Base-by-base conservation (phyloP, 805 yeast species). In the Wickerhamiella musiphila region DNA sequence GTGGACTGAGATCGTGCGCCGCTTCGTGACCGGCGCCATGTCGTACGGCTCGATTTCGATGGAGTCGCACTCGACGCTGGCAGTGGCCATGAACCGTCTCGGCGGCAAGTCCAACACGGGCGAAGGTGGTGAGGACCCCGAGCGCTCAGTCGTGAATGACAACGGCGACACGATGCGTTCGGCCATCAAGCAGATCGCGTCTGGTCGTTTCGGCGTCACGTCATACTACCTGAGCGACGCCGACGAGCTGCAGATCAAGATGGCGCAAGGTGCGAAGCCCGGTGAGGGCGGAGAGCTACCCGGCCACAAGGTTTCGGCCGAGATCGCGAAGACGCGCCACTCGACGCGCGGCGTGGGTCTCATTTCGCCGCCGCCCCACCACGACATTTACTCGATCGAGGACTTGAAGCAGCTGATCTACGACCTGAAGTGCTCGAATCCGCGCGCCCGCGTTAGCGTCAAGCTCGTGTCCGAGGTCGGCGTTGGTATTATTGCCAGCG, bases 201-300 rank as follows among this genome's bases (percentile, higher is more conserved):
- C 94, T 28, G 95, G 95, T 45, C 70, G 98, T 58, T 86, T 86
- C 50, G 98, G 98, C 65, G 98, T 86, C 32, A 86, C 98, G 3
- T 82, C 95, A 3, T 71, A 76, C 58, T 86, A 90, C 56, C 65
- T 86, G 47, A 73, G 94, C 23, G 96, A 86, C 59, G 93, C 96
- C 26, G 96, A 86, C 49, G 96, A 86, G 61, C 71, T 86, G 41
- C 98, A 86, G 60, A 90, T 86, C 57, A 86, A 86, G 62, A 83
- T 86, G 84, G 96, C 96, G 7, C 98, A 86, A 61, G 96, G 98
- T 61, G 98, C 98, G 34, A 86, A 86, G 60, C 96, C 96, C 8
- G 98, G 96, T 63, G 96, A 90, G 65, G 98, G 98, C 66, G 98
- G 98, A 66, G 96, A 90, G 58, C 65, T 83, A 45, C 94, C 94